phyloP scores from a whole-genome alignment of 805 yeast genomes.

The Suhomyces sp. region DNA sequence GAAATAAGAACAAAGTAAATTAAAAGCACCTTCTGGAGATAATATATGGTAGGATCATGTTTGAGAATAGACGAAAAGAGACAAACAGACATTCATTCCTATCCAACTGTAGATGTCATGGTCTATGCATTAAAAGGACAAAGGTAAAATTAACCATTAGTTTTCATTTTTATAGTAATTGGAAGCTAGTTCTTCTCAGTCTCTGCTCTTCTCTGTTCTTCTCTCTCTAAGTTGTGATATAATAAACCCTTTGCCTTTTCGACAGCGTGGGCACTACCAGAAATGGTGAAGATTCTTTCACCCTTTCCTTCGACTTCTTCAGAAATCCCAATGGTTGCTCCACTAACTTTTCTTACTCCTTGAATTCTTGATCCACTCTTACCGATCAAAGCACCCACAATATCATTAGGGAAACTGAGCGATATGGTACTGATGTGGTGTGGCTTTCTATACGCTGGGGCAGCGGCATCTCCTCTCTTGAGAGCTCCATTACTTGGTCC shows the following conservation, averaged over 20 bases:
- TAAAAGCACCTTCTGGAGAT: neutral
- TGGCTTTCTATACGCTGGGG: conserved; percentile 16
- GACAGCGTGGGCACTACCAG: conserved; percentile 56
- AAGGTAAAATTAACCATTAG: neutral
- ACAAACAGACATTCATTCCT: too few relatives aligned
- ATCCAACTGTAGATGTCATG: neutral
- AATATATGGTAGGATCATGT: too few relatives aligned
- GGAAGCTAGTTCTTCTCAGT: conserved; percentile 8
- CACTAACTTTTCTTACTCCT: conserved; percentile 75
- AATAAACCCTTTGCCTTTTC: conserved; percentile 60
- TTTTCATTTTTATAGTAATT: too few relatives aligned
- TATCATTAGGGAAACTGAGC: conserved; percentile 68
- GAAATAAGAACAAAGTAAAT: neutral
- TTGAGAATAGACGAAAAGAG: too few relatives aligned
- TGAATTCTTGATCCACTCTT: conserved; percentile 82
- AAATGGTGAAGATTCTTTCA: conserved; percentile 68
- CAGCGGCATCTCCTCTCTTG: conserved; percentile 5
- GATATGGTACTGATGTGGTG: conserved; percentile 35
- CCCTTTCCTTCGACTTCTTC: conserved; percentile 63
- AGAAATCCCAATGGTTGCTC: conserved; percentile 75
- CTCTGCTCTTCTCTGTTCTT: conserved; percentile 44
- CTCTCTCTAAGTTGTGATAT: conserved; percentile 58
- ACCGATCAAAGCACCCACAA: conserved; percentile 89
- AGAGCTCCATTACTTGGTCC: conserved; percentile 1
- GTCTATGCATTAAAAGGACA: neutral